These are phyloP conservation scores for Rhizophora apiculata DNA, from an alignment of 345 rosid species.

Conservation along the genomic window DNA sequence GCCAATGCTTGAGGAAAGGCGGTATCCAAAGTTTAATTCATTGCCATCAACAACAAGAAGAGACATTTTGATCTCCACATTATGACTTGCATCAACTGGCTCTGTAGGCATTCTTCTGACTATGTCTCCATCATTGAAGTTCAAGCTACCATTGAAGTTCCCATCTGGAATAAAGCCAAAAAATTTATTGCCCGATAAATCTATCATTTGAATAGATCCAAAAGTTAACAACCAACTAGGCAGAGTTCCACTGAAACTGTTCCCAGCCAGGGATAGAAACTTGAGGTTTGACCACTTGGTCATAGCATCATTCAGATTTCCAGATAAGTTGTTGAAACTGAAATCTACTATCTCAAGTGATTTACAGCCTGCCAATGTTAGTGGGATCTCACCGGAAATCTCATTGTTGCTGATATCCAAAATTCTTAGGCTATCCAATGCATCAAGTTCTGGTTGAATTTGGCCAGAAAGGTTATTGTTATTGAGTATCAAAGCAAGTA, in stretches of 20 bases:
- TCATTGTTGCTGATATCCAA: conserved; percentile 75
- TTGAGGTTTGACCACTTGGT: conserved; percentile 78
- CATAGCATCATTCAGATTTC: conserved; percentile 73
- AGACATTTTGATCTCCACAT: conserved; percentile 44
- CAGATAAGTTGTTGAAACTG: conserved; percentile 78
- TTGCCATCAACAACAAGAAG: conserved; percentile 42
- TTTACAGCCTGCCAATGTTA: conserved; percentile 80
- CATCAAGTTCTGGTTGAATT: conserved; percentile 92
- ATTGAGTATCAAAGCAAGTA: conserved; percentile 62
- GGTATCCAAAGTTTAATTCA: conserved; percentile 61
- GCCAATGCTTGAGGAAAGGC: conserved; percentile 47
- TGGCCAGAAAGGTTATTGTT: conserved; percentile 80
- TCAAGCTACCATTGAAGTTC: conserved; percentile 63
- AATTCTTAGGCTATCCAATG: conserved; percentile 71
- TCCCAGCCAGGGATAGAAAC: conserved; percentile 72
- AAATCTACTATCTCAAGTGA: conserved; percentile 86
- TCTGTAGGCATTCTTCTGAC: conserved; percentile 15
- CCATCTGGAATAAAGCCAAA: conserved; percentile 72
- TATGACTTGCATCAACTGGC: conserved; percentile 24
- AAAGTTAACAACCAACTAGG: conserved; percentile 80
- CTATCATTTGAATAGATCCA: conserved; percentile 62
- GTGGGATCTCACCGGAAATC: conserved; percentile 82
- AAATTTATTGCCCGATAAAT: conserved; percentile 78
- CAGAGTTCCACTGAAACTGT: conserved; percentile 69
- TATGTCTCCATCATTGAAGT: conserved; percentile 37